These are phyloP conservation scores for Fusarium caatingaense DNA, from an alignment of 2,329 filamentous ascomycete species.

Conservation along the genomic window DNA sequence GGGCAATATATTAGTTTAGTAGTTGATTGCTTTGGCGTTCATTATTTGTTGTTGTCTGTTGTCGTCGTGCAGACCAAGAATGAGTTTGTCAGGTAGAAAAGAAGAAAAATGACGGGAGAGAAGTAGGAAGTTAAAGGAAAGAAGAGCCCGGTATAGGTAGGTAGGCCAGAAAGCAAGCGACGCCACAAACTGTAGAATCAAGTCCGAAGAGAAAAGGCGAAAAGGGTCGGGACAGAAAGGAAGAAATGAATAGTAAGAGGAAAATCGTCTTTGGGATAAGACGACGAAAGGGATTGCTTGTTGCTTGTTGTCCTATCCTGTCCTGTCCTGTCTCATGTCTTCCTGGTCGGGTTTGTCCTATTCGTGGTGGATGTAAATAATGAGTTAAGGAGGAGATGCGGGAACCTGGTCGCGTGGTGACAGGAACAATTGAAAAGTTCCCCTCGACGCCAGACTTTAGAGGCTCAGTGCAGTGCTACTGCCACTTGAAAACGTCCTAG, in stretches of 20 bases:
- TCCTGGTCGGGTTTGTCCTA: constrained; percentile 12
- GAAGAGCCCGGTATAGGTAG: constrained; percentile 13
- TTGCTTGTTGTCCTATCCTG: neutral
- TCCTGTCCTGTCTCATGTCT: constrained; percentile 7
- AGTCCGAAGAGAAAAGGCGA: constrained; percentile 1
- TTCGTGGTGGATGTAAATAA: constrained; percentile 39
- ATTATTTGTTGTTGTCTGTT: constrained; percentile 35
- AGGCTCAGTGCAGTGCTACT: constrained; percentile 15
- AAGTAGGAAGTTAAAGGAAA: constrained; percentile 19
- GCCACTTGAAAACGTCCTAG: constrained; percentile 20
- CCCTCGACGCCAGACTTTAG: constrained; percentile 5
- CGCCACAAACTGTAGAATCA: constrained; percentile 31
- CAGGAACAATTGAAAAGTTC: constrained; percentile 25
- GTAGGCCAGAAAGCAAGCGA: constrained; percentile 23
- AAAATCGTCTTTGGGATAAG: constrained; percentile 17
- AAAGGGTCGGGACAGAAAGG: neutral
- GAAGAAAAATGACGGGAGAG: constrained; percentile 23
- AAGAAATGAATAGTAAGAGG: neutral
- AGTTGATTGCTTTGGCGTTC: constrained; percentile 35
- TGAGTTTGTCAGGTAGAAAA: constrained; percentile 15
- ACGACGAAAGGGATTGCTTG: neutral
- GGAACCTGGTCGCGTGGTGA: constrained; percentile 39
- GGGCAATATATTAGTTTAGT: constrained; percentile 37
- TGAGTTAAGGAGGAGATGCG: constrained; percentile 41
- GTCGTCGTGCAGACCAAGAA: constrained; percentile 33